A percentile compares a stretch with the other conserved stretches of the same genome.
These are phyloP conservation scores for Datura wrightii DNA, from an alignment of 257 asterid species.

Conservation along the genomic window DNA sequence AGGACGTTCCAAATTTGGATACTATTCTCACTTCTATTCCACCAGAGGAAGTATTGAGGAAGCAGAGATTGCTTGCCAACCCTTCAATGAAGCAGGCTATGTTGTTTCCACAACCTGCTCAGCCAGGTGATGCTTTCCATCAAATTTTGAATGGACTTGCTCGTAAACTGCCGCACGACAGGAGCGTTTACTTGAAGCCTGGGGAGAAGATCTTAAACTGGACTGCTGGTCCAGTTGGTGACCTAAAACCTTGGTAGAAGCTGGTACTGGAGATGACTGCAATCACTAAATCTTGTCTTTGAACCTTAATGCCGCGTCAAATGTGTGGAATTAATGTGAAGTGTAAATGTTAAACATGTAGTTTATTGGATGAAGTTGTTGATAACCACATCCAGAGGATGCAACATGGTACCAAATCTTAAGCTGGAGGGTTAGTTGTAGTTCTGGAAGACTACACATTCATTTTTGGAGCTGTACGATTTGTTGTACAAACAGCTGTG, in stretches of 20 bases:
- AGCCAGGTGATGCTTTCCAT: slow-evolving; percentile 89
- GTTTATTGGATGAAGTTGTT: not conserved
- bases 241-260: slow-evolving; percentile 79
- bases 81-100: slow-evolving; percentile 95
- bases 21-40: slow-evolving; percentile 84
- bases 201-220: slow-evolving; percentile 77
- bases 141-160: slow-evolving; percentile 91
- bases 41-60: slow-evolving; percentile 68
- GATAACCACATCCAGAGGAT: not conserved
- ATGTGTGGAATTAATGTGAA: slow-evolving; percentile 18
- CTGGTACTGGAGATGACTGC: not conserved
- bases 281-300: slow-evolving; percentile 6
- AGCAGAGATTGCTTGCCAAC: slow-evolving; percentile 81
- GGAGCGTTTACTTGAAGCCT: slow-evolving; percentile 54
- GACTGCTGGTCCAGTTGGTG: slow-evolving; percentile 87
- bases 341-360: slow-evolving; percentile 14
- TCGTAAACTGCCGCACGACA: slow-evolving; percentile 75
- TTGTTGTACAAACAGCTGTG: not conserved
- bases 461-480: slow-evolving; percentile 25
- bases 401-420: slow-evolving; percentile 8
- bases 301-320: not conserved
- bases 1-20: slow-evolving; percentile 82
- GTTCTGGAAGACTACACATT: slow-evolving; percentile 18
- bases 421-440: not conserved
- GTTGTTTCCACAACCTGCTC: slow-evolving; percentile 86